phyloP scores from a whole-genome alignment of 2,329 filamentous ascomycete species.

The Plenodomus biglobosus region DNA sequence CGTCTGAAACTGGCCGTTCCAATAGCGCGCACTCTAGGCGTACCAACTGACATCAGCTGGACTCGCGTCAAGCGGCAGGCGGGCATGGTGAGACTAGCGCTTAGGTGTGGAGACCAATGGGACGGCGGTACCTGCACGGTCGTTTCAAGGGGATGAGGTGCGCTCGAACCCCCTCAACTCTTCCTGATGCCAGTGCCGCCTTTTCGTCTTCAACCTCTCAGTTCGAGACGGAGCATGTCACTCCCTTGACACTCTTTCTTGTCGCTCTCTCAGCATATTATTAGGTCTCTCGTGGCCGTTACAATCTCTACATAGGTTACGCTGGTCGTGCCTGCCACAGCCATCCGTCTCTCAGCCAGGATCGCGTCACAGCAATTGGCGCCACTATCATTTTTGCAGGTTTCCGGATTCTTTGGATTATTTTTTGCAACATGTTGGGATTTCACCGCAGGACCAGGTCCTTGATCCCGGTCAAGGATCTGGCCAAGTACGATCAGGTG shows the following conservation, averaged over 20 bases:
- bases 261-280: slow-evolving; percentile 36
- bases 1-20: background rate
- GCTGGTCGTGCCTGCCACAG: slow-evolving; percentile 29
- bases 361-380: slow-evolving; percentile 16
- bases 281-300: slow-evolving; percentile 32
- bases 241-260: slow-evolving; percentile 34
- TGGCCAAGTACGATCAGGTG: slow-evolving; percentile 47
- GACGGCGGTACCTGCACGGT: slow-evolving; percentile 7
- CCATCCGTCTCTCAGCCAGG: slow-evolving; percentile 7
- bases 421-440: slow-evolving; percentile 44
- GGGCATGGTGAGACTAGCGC: slow-evolving; percentile 16
- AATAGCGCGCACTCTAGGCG: slow-evolving; percentile 1
- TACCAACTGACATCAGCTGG: slow-evolving; percentile 9
- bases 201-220: slow-evolving; percentile 16
- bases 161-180: slow-evolving; percentile 15
- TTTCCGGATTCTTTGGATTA: slow-evolving; percentile 3
- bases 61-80: slow-evolving; percentile 12
- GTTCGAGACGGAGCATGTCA: slow-evolving; percentile 34
- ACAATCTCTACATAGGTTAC: slow-evolving; percentile 35
- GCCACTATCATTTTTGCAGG: slow-evolving; percentile 3
- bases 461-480: slow-evolving; percentile 48
- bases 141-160: slow-evolving; percentile 18
- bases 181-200: slow-evolving; percentile 18
- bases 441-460: slow-evolving; percentile 48
- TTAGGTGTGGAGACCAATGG: slow-evolving; percentile 16